Base-by-base conservation (phyloP, 208 protist species). In the Angomonas ambiguus region DNA sequence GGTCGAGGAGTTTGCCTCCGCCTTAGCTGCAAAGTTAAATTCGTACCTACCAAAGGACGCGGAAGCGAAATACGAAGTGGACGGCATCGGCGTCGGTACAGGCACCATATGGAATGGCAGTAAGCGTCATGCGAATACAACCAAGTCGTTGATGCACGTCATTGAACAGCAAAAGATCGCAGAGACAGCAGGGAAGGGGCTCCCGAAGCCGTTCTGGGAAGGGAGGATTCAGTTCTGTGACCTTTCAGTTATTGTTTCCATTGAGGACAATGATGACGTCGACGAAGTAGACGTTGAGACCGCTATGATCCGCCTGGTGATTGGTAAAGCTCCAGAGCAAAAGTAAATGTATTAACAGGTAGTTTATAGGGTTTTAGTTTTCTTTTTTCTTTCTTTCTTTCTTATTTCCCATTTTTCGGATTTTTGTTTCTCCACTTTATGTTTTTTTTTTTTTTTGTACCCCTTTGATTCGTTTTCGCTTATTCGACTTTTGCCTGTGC, bases 211-310 rank as follows among this genome's bases (percentile, higher is more conserved):
- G 2, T 95, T 93, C 73, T 95, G 89, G 89, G 35, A 93, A 55
- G 81, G 85, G 53, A 86, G 89, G 35, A 79, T 75, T 2, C 80
- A 91, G 62, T 93, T 88, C 66, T 91, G 70, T 59, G 89, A 95
- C 63, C 78, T 95, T 4, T 72, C 76, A 32, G 80, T 88, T 30
- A 88, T 78, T 0, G 72, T 95, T 0, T 85, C 80, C 1, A 27
- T 80, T 24, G 85, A 95, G 53, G 84, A 91, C 56, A 83, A 94
- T 38, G 80, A 76, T 22, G 41, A 59, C 11, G 85, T 91, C n/a
- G 89, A 95, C 38, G 89, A 95, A 53, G 72, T 82, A 8, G 89
- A 95, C 28, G 89, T 95, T 13, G 86, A 93, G 71, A 88, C 86
- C 3, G 85, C 89, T 13, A 89, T 73, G 16, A 84, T 95, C 48